Conservation (phyloP, 192 early-diverging fungal genomes). For the Spinellus fusiger region DNA sequence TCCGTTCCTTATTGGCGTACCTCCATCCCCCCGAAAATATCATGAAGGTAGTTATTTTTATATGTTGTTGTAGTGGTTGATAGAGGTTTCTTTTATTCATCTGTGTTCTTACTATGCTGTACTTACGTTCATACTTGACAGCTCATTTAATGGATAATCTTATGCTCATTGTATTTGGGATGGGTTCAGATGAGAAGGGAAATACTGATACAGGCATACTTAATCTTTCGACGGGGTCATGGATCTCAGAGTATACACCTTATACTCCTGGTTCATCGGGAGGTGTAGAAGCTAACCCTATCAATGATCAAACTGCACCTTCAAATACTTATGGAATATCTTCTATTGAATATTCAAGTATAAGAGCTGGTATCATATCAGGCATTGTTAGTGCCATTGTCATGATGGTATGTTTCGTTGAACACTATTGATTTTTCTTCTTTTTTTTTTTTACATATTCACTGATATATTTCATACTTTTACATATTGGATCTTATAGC, state of each 20-base stretch:
- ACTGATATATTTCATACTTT: background rate
- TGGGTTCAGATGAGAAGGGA: constrained; percentile 1
- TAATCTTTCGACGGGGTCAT: constrained; percentile 12
- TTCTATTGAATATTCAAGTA: background rate
- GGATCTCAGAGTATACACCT: constrained; percentile 25
- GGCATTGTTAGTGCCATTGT: constrained; percentile 15
- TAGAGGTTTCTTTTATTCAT: background rate
- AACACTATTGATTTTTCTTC: background rate
- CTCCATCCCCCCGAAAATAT: constrained; percentile 24
- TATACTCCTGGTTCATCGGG: constrained; percentile 5
- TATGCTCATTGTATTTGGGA: constrained; percentile 23
- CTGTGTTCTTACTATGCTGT: background rate
- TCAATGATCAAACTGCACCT: background rate
- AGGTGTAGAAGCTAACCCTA: background rate
- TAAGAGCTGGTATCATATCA: constrained; percentile 19
- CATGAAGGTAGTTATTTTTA: constrained; percentile 19
- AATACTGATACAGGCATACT: constrained; percentile 18
- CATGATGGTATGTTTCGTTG: constrained; percentile 7
- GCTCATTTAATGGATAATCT: constrained; percentile 21
- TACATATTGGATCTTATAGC: background rate
- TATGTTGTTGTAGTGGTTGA: background rate
- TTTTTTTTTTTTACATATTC: background rate
- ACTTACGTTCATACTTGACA: background rate
- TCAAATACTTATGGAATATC: background rate
- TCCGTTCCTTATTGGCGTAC: constrained; percentile 16